These are phyloP conservation scores for Eucalyptus curtisii DNA, from an alignment of 345 rosid species.

Conservation along the genomic window DNA sequence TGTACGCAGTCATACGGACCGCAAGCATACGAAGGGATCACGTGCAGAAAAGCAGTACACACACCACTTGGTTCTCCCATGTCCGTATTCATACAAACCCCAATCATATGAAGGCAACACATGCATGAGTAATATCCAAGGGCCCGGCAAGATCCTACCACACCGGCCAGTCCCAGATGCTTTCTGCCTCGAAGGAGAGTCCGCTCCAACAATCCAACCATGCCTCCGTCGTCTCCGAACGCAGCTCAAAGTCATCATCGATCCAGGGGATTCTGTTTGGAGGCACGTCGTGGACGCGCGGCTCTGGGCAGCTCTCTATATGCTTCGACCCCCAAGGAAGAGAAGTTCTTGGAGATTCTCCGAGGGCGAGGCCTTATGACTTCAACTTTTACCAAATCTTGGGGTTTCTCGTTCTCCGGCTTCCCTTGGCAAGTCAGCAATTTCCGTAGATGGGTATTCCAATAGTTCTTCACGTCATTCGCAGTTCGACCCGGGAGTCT, in stretches of 20 bases:
- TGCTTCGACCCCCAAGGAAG: neutral
- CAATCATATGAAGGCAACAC: neutral
- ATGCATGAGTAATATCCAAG: neutral
- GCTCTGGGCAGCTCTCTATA: no score
- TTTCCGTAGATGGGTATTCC: constrained; percentile 3
- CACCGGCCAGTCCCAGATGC: neutral
- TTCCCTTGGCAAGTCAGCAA: neutral
- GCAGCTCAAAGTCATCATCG: neutral
- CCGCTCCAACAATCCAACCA: neutral
- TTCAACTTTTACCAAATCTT: neutral
- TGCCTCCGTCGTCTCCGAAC: neutral
- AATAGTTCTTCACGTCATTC: constrained; percentile 23
- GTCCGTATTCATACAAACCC: neutral
- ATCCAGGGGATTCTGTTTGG: neutral
- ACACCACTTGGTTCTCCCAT: neutral
- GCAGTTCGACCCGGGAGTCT: constrained; percentile 38
- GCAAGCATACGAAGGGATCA: neutral
- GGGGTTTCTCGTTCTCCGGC: neutral
- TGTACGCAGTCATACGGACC: no score
- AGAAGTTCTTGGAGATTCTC: neutral
- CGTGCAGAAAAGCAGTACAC: neutral
- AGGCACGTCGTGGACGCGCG: neutral
- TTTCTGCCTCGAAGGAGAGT: neutral
- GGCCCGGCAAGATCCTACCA: neutral
- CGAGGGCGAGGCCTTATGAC: constrained; percentile 12